Conservation (phyloP, 441 rosid species). For the Pelargonium citronellum region DNA sequence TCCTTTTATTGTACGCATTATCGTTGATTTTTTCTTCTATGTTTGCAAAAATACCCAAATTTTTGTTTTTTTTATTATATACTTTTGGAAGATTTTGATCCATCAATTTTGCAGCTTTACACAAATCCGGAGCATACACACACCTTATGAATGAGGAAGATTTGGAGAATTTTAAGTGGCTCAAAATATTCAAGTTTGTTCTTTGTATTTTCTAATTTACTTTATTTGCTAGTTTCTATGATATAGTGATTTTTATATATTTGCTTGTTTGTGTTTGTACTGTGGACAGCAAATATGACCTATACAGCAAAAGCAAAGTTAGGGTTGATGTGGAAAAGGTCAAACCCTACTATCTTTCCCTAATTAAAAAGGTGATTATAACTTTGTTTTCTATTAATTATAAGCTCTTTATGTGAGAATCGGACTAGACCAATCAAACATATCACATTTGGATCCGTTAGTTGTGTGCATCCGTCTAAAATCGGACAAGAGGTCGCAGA, state of each 20-base stretch:
- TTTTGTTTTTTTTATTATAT: no score
- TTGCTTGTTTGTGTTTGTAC: background rate
- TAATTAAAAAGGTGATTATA: conserved; percentile 49
- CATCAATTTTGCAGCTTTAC: conserved; percentile 49
- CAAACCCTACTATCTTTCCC: conserved; percentile 69
- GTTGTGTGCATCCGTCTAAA: no score
- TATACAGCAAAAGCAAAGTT: conserved; percentile 81
- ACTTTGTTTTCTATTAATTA: no score
- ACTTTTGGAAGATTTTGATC: no score
- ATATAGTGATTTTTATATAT: background rate
- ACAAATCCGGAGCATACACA: conserved; percentile 59
- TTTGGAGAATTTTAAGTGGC: conserved; percentile 65
- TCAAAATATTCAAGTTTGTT: conserved; percentile 64
- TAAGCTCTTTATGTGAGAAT: no score
- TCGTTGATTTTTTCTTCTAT: no score
- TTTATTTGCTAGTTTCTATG: background rate
- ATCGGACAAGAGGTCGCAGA: no score
- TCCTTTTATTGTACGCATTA: no score
- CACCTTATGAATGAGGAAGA: conserved; percentile 68
- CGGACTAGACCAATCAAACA: no score
- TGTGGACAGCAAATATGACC: conserved; percentile 65
- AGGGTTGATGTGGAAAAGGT: conserved; percentile 66
- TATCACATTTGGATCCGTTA: no score
- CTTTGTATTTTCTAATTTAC: background rate
- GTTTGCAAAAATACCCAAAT: no score